These are phyloP conservation scores for Syncephalastrum monosporum DNA, from an alignment of 371 early-diverging fungal genomes.

Conservation along the genomic window DNA sequence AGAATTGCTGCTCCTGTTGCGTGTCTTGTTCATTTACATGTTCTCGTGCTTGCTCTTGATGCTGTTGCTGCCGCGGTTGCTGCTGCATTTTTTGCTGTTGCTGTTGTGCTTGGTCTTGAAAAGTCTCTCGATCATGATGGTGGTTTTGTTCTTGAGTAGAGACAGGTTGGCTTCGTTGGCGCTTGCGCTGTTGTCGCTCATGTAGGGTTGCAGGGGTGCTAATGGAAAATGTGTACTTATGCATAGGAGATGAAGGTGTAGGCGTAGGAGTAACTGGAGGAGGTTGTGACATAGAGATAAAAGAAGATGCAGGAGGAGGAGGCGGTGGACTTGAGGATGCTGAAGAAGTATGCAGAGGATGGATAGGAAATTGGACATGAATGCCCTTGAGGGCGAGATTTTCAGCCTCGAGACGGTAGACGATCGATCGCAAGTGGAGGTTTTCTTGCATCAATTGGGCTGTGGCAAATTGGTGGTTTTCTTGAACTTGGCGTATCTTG, in stretches of 20 bases:
- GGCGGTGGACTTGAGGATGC: slow-evolving; percentile 8
- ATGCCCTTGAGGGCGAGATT: slow-evolving; percentile 34
- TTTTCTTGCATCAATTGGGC: slow-evolving; percentile 41
- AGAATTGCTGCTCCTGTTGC: slow-evolving; percentile 24
- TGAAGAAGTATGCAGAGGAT: slow-evolving; percentile 14
- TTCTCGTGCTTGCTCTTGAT: too few species aligned
- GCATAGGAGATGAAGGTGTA: slow-evolving; percentile 5
- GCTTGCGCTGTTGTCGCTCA: too few species aligned
- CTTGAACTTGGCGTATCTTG: slow-evolving; percentile 58
- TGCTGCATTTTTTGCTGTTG: neutral
- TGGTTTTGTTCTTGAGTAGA: too few species aligned
- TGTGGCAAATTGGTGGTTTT: slow-evolving; percentile 36
- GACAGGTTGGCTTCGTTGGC: too few species aligned
- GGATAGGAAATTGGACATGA: slow-evolving; percentile 19
- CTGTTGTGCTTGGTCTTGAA: too few species aligned
- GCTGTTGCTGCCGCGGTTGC: neutral
- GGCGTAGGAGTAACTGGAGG: neutral
- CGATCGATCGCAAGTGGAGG: slow-evolving; percentile 31
- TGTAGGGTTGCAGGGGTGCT: slow-evolving; percentile 37
- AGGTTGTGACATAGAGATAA: neutral
- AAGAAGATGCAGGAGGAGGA: neutral
- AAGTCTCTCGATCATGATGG: too few species aligned
- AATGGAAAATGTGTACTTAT: slow-evolving; percentile 38
- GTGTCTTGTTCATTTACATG: too few species aligned
- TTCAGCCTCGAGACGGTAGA: slow-evolving; percentile 40